Evolutionary conservation across 2,329 filamentous ascomycete genomes (phyloP).

Genomic region (Cercospora sojina): DNA sequence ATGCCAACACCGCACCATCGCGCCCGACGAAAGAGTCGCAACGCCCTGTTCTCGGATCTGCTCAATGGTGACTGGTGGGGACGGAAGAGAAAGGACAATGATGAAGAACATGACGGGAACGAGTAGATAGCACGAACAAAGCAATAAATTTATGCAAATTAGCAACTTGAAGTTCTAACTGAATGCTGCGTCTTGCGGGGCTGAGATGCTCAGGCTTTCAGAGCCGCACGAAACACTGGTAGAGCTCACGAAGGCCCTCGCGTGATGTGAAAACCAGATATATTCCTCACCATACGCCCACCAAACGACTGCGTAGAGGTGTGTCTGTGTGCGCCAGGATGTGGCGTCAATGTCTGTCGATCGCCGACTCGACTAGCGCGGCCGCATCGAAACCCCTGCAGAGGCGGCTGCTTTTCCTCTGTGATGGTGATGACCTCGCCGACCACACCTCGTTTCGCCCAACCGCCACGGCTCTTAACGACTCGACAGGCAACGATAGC

Average conservation of each 20-base stretch:
- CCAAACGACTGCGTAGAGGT: neutral
- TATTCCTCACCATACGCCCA: neutral
- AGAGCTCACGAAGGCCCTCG: neutral
- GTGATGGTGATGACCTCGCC: neutral
- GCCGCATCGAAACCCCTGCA: neutral
- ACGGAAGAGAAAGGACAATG: conserved; percentile 25
- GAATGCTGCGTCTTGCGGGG: neutral
- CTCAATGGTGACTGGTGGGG: conserved; percentile 35
- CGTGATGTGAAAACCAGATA: neutral
- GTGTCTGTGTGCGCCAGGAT: neutral
- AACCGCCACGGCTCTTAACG: neutral
- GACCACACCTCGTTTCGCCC: neutral
- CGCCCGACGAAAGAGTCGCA: conserved; percentile 27
- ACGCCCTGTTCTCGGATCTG: conserved; percentile 37
- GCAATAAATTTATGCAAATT: neutral
- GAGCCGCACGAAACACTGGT: neutral
- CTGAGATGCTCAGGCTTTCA: neutral
- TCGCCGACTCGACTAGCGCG: conserved; percentile 1
- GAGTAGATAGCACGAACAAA: conserved; percentile 2
- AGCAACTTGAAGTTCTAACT: neutral
- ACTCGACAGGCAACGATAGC: neutral
- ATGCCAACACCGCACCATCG: conserved; percentile 23
- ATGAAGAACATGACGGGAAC: neutral
- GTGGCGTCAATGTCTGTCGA: neutral
- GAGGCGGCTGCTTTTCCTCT: neutral